Base-by-base conservation (phyloP, 768 basidiomycete genomes). In the Paxillus rubicundulus region DNA sequence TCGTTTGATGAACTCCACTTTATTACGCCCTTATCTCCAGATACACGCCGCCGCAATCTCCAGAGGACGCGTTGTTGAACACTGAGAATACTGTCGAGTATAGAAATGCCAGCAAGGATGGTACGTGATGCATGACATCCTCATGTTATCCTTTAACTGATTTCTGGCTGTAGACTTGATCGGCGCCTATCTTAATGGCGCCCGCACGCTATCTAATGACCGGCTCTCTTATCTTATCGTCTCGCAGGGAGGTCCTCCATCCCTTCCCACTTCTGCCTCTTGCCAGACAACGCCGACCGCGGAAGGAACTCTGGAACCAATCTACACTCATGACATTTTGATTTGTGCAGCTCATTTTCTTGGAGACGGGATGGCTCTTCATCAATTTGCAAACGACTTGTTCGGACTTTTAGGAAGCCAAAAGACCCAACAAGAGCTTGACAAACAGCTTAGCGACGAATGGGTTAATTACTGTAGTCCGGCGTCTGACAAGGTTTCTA, bases 341-440 rank as follows among this genome's bases (percentile, higher is more conserved):
- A 78, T 94, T 44, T 85, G 85, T 57, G 84, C 87, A 4, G 81
- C 87, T 7, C 92, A 94, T 65, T 92, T 86, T 67, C 67, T 92
- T 43, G 90, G 89, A 17, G 92, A 94, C 64, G 92, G 92, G 18
- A 91, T 92, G 85, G 87, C 89, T 1, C 75, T 92, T 16, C 89
- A 92, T 68, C 77, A 81, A 53, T 87, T 86, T 55, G 88, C 87
- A 21, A 89, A 90, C 65, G 87, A 92, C 58, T 84, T 92, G 63
- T 86, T 92, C 64, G 67, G 71, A 16, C 71, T 92, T 3, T 72
- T 92, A 37, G 84, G 79, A 0, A 55, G 61, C 42, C 60, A 57
- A 4, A 61, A 54, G 40, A 61, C 64, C 27, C 57, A 63, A 17
- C 53, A 61, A 44, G 70, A 72, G 30, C 58, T 74, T n/a, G 61